phyloP scores from a whole-genome alignment of 208 protist genomes.

The Leishmania arabica region DNA sequence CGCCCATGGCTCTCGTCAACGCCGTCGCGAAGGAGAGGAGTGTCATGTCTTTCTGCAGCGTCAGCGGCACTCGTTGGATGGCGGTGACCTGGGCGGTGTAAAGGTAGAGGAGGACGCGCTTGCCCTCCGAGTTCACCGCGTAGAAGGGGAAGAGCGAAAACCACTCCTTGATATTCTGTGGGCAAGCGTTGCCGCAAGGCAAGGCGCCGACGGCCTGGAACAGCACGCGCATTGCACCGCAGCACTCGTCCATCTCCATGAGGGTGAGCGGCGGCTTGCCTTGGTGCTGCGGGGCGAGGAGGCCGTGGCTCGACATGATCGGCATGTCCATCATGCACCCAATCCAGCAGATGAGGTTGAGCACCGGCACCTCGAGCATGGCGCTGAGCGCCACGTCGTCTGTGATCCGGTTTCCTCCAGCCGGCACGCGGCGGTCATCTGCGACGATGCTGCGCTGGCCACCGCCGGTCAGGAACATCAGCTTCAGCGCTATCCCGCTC shows the following conservation, averaged over 20 bases:
- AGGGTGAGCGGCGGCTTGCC: conserved; percentile 38
- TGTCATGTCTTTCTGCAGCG: conserved; percentile 44
- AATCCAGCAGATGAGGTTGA: conserved; percentile 56
- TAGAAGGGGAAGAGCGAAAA: conserved; percentile 66
- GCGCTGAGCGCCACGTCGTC: conserved; percentile 54
- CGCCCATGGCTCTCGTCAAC: conserved; percentile 18
- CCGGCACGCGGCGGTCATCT: conserved; percentile 45
- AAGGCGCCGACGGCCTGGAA: conserved; percentile 67
- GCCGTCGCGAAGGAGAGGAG: conserved; percentile 35
- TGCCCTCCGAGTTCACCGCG: conserved; percentile 59
- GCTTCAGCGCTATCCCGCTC: conserved; percentile 41
- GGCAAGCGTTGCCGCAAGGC: conserved; percentile 48
- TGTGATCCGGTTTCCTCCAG: conserved; percentile 20
- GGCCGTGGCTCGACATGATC: conserved; percentile 37
- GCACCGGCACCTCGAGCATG: conserved; percentile 52
- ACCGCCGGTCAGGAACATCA: conserved; percentile 64
- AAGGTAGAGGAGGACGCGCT: conserved; percentile 57
- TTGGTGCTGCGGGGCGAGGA: conserved; percentile 25
- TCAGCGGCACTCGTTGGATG: conserved; percentile 37
- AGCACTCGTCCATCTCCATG: conserved; percentile 46
- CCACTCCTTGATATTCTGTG: conserved; percentile 44
- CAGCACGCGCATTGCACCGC: conserved; percentile 46
- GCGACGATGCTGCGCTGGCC: conserved; percentile 61
- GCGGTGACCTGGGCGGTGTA: conserved; percentile 37
- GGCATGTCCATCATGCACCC: conserved; percentile 61